Evolutionary conservation across 2,329 filamentous ascomycete species (phyloP), one percentile per base, ranked within the genome.

Genomic region (Fusarium transvaalense): DNA sequence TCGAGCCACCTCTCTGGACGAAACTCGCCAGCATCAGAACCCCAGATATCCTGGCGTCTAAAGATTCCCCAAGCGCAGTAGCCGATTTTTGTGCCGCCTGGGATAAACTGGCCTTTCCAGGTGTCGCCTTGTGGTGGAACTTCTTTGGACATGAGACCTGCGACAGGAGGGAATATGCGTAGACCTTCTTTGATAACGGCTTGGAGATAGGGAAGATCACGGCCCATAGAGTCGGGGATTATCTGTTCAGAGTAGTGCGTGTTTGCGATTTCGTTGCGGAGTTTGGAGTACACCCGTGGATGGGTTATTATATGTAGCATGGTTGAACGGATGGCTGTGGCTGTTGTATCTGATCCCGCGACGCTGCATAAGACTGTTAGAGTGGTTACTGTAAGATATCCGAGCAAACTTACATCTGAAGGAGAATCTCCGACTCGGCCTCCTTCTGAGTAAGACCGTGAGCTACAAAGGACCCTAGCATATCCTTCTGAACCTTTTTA

Each of bases 341-440:
- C 85, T 0, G 86, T 87, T 5, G 85, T 88, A 62, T 89, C 87
- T 1, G 85, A 85, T 6, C 87, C 87, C 6, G 86, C 86, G 7
- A 86, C 78, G 39, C 81, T 81, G 45, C 52, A 3, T 43, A 5
- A 1, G 1, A 5, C 0, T 1, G n/a, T 64, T 35, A 59, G 50
- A 3, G 0, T 6, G 2, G 10, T 3, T 8, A 17, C 2, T 10
- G 14, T 1, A 8, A 10, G 3, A 2, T 5, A 29, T 0, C 1
- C 6, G 0, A 3, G 0, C n/a, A 3, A 1, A 60, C 64, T 66
- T 43, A 72, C 66, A 73, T 73, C 4, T 74, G 71, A 0, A 74
- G 54, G 2, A 74, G 4, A 10, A 76, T 73, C 41, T 78, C 76
- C 0, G 74, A 74, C 25, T 73, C 71, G 10, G 74, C 51, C 32